Base-by-base conservation (phyloP, 2,329 filamentous ascomycete species). In the Lecanicillium sp. region DNA sequence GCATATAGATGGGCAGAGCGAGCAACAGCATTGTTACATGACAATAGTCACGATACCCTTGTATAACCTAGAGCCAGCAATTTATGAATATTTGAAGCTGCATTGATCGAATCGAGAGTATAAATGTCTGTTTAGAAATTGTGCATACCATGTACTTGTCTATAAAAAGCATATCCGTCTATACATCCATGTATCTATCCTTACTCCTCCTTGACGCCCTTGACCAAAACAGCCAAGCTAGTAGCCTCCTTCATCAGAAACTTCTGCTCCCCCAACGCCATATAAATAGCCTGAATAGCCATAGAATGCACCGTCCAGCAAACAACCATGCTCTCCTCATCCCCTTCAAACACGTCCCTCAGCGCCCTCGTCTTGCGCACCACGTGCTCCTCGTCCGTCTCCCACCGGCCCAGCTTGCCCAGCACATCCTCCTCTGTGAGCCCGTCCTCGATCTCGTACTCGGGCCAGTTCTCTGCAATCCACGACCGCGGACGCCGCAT, bases 171-270 rank as follows among this genome's bases (percentile, higher is more conserved):
- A n/a, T n/a, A n/a, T n/a, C n/a, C n/a, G n/a, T n/a, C n/a, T n/a
- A n/a, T n/a, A n/a, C n/a, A n/a, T n/a, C n/a, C 22, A 25, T 11
- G 11, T 11, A 11, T 25, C 22, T 25, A 25, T 25, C 22, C 22
- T 25, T 11, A 25, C 6, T 25, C 22, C 22, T 25, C 22, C 11
- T 11, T 25, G 11, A 25, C 51, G 1, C 53, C 72, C 49, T 67
- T 73, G 12, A 80, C 68, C 2, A 80, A 54, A 6, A 80, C 56
- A 0, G 74, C 75, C 20, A 80, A 66, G 13, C 73, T 67, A 5
- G 69, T 59, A 47, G 41, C 77, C 67, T 47, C 75, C 67, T 45
- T 59, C 48, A 48, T 77, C 55, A 39, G 53, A 49, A 54, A 78
- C 68, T 38, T 52, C 40, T 30, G 57, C 52, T 50, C 72, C 54